These are phyloP conservation scores for Centaurea solstitialis DNA, from an alignment of 129 eudicot species.

Conservation along the genomic window DNA sequence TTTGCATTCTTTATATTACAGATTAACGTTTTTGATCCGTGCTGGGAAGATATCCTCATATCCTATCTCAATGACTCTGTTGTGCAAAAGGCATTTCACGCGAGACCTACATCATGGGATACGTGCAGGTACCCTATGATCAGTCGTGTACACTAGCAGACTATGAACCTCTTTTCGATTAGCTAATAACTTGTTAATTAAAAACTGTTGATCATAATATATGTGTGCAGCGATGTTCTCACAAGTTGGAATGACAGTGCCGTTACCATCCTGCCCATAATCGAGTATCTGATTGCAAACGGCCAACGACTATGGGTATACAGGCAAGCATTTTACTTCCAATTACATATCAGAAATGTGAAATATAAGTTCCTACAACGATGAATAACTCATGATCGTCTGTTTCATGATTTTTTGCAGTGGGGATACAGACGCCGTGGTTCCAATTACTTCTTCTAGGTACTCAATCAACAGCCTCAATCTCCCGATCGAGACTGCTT, in stretches of 20 bases:
- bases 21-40: constrained; percentile 35
- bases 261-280: constrained; percentile 37
- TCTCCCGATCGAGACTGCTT: constrained; percentile 4
- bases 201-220: background rate
- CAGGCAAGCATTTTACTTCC: constrained; percentile 25
- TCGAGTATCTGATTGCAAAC: constrained; percentile 33
- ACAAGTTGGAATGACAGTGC: constrained; percentile 34
- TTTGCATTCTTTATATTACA: background rate
- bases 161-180: background rate
- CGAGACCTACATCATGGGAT: constrained; percentile 9
- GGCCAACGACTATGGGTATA: constrained; percentile 45
- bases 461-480: constrained; percentile 8
- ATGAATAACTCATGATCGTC: background rate
- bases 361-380: background rate
- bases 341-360: background rate
- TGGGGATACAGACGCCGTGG: constrained; percentile 4
- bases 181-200: background rate
- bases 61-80: background rate
- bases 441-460: constrained; percentile 16
- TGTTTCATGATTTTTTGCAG: background rate
- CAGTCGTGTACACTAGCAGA: background rate
- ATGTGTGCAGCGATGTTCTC: constrained; percentile 23
- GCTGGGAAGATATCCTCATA: constrained; percentile 2
- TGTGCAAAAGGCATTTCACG: constrained; percentile 6
- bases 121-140: background rate